Evolutionary conservation across 257 asterid genomes (phyloP).

Genomic region (Ehretia macrophylla): DNA sequence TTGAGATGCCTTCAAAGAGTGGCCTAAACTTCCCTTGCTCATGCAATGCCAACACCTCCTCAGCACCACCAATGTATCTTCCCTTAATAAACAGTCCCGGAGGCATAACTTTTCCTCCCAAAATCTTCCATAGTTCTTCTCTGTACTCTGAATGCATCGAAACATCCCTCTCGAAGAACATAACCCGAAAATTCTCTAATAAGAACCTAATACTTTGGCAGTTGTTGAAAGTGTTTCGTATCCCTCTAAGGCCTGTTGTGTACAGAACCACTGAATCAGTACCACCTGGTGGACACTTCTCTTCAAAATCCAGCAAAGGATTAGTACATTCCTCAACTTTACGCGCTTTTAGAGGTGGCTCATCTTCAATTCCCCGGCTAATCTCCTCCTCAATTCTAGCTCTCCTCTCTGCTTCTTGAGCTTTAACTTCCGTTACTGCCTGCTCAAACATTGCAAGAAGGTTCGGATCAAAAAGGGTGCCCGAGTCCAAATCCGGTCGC

Average conservation of each 20-base stretch:
- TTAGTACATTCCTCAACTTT: constrained; percentile 33
- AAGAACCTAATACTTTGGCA: constrained; percentile 62
- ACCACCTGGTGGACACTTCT: constrained; percentile 84
- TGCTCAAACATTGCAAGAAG: constrained; percentile 69
- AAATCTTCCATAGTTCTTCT: constrained; percentile 66
- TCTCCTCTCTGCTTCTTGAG: constrained; percentile 50
- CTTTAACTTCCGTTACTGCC: constrained; percentile 58
- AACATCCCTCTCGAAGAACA: constrained; percentile 72
- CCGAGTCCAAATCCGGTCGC: constrained; percentile 60
- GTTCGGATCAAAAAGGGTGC: constrained; percentile 63
- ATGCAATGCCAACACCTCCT: constrained; percentile 65
- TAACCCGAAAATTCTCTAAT: constrained; percentile 49
- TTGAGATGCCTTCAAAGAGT: constrained; percentile 64
- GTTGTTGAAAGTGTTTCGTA: constrained; percentile 78
- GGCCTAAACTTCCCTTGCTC: constrained; percentile 80
- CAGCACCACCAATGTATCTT: constrained; percentile 93
- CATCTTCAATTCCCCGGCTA: constrained; percentile 28
- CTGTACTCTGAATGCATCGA: constrained; percentile 84
- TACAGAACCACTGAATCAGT: constrained; percentile 56
- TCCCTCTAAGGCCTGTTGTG: constrained; percentile 88
- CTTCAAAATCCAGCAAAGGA: constrained; percentile 49
- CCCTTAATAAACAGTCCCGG: constrained; percentile 86
- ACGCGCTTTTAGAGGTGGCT: constrained; percentile 47
- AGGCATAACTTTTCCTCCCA: constrained; percentile 55
- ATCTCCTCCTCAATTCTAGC: constrained; percentile 21